Evolutionary conservation across 1,284 basidiomycete genomes (phyloP), one percentile per base, ranked within the genome.

Genomic region (Leccinum colubrinum): DNA sequence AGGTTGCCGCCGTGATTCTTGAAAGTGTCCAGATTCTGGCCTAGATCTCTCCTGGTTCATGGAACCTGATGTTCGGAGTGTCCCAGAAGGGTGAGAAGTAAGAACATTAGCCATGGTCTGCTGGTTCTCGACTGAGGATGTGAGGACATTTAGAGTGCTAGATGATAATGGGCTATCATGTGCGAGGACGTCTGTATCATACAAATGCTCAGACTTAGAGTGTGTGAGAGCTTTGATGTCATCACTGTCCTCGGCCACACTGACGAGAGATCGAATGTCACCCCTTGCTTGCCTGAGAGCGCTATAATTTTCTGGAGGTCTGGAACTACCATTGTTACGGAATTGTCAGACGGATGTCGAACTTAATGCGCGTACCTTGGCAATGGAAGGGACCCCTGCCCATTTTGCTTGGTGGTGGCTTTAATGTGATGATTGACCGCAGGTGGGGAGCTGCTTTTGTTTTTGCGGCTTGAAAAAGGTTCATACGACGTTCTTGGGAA

Each of bases 351-450:
- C 12, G 27, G 14, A 22, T 11, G 30, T 20, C 27, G 41, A 41
- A 57, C 37, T 46, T 15, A 9, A 5, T n/a, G 20, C 6, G 48
- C 17, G 30, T 61, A 73, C 70, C 61, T 67, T 62, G 39, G 55
- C 20, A 27, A 17, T 20, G 46, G 6, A 22, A 20, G 30, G 15
- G 37, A 27, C n/a, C 37, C 14, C 4, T 37, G 39, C 22, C 52
- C 52, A 53, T 41, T 51, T 59, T 43, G 63, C 17, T 52, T 37
- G 37, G 37, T 12, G 6, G 35, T 54, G 27, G 62, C 52, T 46
- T 68, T 70, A n/a, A 60, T 59, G 39, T 54, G 50, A 56, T 61
- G 48, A 46, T 59, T 56, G 8, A 58, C 48, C 35, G 46, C 17
- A 57, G 59, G 63, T 25, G 60, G 55, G 6, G 54, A 48, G n/a